A percentile compares a stretch with the other conserved stretches of the same genome.
phyloP scores from a whole-genome alignment of 768 basidiomycete species.

The Xanthoconium stramineum region DNA sequence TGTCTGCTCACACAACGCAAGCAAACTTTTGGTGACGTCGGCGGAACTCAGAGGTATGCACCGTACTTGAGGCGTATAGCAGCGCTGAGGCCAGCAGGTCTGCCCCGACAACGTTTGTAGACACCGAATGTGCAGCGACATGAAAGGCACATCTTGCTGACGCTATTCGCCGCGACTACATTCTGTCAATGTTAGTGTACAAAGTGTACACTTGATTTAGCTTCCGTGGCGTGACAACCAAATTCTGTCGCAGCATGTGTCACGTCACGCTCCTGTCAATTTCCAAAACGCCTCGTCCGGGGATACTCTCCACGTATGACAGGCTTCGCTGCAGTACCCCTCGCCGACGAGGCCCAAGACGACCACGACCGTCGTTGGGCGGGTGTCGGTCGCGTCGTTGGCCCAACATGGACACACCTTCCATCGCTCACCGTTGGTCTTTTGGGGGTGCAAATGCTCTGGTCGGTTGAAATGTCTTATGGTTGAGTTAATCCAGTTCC shows the following conservation, averaged over 20 bases:
- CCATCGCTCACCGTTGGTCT: slow-evolving; percentile 75
- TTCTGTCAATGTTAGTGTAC: background rate
- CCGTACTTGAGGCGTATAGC: slow-evolving; percentile 96
- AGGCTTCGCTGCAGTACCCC: slow-evolving; percentile 46
- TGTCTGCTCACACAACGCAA: too few species aligned
- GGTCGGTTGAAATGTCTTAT: slow-evolving; percentile 74
- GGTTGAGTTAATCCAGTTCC: slow-evolving; percentile 35
- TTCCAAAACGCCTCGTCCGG: too few species aligned
- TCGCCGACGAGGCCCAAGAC: slow-evolving; percentile 41
- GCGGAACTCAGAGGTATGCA: too few species aligned
- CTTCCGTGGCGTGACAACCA: background rate
- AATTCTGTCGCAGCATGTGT: background rate
- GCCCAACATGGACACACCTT: slow-evolving; percentile 64
- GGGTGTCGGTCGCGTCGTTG: slow-evolving; percentile 58
- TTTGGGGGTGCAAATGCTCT: slow-evolving; percentile 60
- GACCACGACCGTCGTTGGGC: slow-evolving; percentile 38
- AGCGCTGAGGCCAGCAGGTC: slow-evolving; percentile 94
- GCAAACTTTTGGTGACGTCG: too few species aligned
- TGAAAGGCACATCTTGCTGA: slow-evolving; percentile 18
- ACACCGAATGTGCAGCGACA: background rate
- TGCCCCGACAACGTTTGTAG: slow-evolving; percentile 97
- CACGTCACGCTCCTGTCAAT: background rate
- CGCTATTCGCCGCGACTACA: slow-evolving; percentile 6
- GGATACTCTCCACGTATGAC: slow-evolving; percentile 37
- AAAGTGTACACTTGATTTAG: background rate